Evolutionary conservation across 495 filamentous ascomycete species (phyloP).

Genomic region (Stereocaulon alpinum): DNA sequence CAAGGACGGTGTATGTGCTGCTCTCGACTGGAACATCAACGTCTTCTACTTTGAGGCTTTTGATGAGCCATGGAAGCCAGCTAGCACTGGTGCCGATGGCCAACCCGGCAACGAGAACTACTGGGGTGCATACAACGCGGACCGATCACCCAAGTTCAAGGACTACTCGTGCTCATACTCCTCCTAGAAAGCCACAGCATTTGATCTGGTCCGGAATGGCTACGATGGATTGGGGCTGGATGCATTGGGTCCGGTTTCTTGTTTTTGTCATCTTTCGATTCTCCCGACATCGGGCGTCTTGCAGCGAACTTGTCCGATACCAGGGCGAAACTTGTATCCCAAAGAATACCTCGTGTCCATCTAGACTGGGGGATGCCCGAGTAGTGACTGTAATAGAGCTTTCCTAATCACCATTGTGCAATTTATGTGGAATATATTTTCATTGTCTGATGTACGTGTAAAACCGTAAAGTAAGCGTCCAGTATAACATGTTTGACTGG

Average conservation of each 20-base stretch:
- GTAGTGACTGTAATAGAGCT: constrained; percentile 17
- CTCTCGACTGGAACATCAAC: constrained; percentile 62
- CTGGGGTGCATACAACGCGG: constrained; percentile 63
- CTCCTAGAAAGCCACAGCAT: background rate
- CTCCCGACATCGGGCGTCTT: constrained; percentile 1
- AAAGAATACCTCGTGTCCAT: constrained; percentile 5
- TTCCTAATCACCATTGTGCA: background rate
- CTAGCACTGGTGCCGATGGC: constrained; percentile 58
- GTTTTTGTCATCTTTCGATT: constrained; percentile 7
- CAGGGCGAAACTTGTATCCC: constrained; percentile 2
- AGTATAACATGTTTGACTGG: too few species aligned
- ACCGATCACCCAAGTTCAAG: constrained; percentile 51
- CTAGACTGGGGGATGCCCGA: constrained; percentile 6
- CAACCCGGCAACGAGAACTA: constrained; percentile 57
- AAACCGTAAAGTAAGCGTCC: background rate
- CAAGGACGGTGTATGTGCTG: constrained; percentile 57
- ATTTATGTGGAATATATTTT: background rate
- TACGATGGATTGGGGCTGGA: background rate
- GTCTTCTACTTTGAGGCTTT: constrained; percentile 81
- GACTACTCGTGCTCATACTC: constrained; percentile 40
- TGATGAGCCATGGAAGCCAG: constrained; percentile 72
- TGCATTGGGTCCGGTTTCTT: constrained; percentile 7
- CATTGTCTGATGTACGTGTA: background rate
- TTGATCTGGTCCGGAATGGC: background rate
- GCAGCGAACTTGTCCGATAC: constrained; percentile 1